Evolutionary conservation across 2,329 filamentous ascomycete species (phyloP), one percentile per base, ranked within the genome.

Genomic region (Chalaropsis ovoidea): DNA sequence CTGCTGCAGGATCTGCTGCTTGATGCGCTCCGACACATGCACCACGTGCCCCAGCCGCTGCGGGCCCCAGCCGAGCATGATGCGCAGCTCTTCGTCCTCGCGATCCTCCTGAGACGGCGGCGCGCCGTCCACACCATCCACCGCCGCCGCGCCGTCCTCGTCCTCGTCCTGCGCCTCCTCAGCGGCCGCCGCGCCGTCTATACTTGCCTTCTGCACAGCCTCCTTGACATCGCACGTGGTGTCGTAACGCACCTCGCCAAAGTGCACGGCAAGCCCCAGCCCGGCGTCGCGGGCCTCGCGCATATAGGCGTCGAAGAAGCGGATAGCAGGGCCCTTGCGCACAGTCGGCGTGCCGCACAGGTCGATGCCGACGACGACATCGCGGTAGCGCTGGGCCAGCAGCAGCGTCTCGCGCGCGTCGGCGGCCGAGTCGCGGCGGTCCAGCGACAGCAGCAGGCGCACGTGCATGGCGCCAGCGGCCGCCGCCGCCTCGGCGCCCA

Each of bases 41-140:
- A 93, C 90, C 10, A 91, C 88, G 75, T 94, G 90, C 0, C 89
- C 89, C 10, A 95, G 75, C 6, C 90, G 77, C 67, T 85, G 80
- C 0, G 89, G 90, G 56, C 74, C 69, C 79, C 85, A 93, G 0
- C 76, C 77, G 54, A 95, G 77, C 64, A 94, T 74, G 1, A 80
- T 82, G 13, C 77, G 73, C 15, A 93, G 77, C 76, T 94, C 89
- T 6, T 76, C 73, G 1, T 79, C 76, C 1, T 79, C 79, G 0
- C 80, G 80, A 8, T 83, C 86, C 15, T 52, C 10, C 22, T 52
- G 47, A 2, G 47, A 52, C 22, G 27, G 13, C 2, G 76, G 75
- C 56, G 81, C 77, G 45, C 15, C n/a, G n/a, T n/a, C n/a, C n/a
- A n/a, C n/a, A n/a, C n/a, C n/a, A n/a, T n/a, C 10, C 7, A 11